Evolutionary conservation across 176 grass and related monocot species (phyloP).

Genomic region (Oryza rufipogon): DNA sequence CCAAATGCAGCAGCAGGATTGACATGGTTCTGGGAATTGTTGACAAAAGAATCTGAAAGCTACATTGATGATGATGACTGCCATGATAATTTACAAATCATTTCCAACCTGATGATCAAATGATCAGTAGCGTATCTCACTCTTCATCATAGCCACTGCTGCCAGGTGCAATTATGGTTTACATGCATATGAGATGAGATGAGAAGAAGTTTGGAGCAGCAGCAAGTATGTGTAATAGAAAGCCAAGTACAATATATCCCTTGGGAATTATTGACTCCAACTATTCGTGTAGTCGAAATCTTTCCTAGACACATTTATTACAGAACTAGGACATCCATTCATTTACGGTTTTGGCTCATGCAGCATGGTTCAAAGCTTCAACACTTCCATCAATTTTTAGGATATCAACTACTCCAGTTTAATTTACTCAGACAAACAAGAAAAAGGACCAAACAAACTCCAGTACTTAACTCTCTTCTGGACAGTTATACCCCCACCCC

Average conservation of each 20-base stretch:
- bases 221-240: background rate
- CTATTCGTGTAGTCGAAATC: constrained; percentile 7
- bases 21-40: background rate
- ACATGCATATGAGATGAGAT: background rate
- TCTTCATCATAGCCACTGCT: constrained; percentile 7
- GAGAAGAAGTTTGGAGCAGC: constrained; percentile 4
- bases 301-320: constrained; percentile 15
- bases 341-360: background rate
- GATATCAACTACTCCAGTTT: background rate
- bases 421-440: background rate
- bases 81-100: constrained; percentile 28
- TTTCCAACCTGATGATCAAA: constrained; percentile 34
- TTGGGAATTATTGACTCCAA: constrained; percentile 22
- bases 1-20: background rate
- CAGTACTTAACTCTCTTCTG: background rate
- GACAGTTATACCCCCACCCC: no score
- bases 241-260: constrained; percentile 27
- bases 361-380: background rate
- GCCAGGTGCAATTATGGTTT: constrained; percentile 41
- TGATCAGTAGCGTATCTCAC: constrained; percentile 47
- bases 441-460: background rate
- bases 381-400: background rate
- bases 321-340: background rate
- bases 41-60: constrained; percentile 24
- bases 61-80: constrained; percentile 36